Percentiles rank a stretch among this genome's conserved stretches.
Conservation (phyloP, 352 stramenopile genomes). For the Pythium aquatile region DNA sequence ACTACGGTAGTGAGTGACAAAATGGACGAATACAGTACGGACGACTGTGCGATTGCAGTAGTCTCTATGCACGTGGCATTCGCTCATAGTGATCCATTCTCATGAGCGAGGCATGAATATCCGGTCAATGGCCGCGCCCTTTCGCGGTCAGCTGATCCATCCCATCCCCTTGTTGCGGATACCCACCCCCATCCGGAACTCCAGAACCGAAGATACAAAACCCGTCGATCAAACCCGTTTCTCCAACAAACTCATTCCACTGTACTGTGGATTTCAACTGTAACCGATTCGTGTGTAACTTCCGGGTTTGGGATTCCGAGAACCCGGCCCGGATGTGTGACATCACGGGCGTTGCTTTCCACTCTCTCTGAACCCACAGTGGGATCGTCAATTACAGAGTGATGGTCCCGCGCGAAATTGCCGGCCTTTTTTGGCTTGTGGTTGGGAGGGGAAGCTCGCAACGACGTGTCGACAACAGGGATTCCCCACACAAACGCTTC, state of each 20-base stretch:
- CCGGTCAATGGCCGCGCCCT: background rate
- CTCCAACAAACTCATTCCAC: background rate
- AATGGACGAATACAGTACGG: background rate
- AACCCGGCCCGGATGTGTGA: background rate
- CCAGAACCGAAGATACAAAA: background rate
- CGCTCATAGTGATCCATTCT: no score
- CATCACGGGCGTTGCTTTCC: background rate
- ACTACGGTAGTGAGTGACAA: background rate
- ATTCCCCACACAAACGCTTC: background rate
- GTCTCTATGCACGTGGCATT: background rate
- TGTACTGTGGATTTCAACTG: background rate
- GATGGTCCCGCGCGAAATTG: background rate
- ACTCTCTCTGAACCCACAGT: background rate
- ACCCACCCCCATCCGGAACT: background rate
- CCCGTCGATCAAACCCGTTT: background rate
- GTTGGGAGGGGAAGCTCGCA: background rate
- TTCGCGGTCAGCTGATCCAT: background rate
- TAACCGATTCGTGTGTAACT: background rate
- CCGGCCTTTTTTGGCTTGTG: background rate
- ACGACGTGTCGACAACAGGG: conserved; percentile 3
- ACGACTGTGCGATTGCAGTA: background rate
- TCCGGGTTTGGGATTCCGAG: background rate
- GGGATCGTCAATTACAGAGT: background rate
- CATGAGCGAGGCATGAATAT: no score
- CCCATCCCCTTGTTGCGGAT: background rate